These are phyloP conservation scores for Ceratocystiopsis brevicomis DNA, from an alignment of 2,329 filamentous ascomycete species.

Conservation along the genomic window DNA sequence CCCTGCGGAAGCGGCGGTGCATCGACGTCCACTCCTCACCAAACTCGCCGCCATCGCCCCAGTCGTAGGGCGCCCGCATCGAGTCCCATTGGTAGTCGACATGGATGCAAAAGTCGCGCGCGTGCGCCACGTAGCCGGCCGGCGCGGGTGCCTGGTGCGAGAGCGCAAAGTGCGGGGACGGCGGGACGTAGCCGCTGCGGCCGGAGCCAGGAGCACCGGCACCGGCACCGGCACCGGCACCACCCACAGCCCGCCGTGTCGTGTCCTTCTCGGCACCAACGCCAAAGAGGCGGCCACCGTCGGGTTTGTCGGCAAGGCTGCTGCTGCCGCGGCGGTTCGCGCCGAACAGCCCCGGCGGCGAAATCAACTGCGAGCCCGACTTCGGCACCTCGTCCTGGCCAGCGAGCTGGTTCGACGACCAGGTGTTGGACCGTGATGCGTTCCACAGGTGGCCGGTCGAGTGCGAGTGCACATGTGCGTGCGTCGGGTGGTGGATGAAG, in stretches of 20 bases:
- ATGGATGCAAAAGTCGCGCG: constrained; percentile 64
- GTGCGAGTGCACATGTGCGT: constrained; percentile 11
- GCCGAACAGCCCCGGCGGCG: constrained; percentile 3
- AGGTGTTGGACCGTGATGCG: constrained; percentile 5
- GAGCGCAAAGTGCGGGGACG: constrained; percentile 66
- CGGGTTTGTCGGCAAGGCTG: not conserved
- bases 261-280: not conserved
- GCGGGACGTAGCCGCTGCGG: constrained; percentile 45
- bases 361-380: not conserved
- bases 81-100: constrained; percentile 97
- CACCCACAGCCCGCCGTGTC: no score
- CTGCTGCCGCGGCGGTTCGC: constrained; percentile 11
- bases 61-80: constrained; percentile 55
- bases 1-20: constrained; percentile 74
- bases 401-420: not conserved
- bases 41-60: constrained; percentile 73
- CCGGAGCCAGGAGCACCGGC: not conserved
- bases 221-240: not conserved
- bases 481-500: constrained; percentile 21
- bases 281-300: no score
- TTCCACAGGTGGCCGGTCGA: constrained; percentile 22
- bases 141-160: constrained; percentile 68
- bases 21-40: constrained; percentile 93
- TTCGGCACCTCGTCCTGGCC: not conserved
- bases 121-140: constrained; percentile 73